Evolutionary conservation across 2,329 filamentous ascomycete species (phyloP).

Genomic region (Penicillium italicum): DNA sequence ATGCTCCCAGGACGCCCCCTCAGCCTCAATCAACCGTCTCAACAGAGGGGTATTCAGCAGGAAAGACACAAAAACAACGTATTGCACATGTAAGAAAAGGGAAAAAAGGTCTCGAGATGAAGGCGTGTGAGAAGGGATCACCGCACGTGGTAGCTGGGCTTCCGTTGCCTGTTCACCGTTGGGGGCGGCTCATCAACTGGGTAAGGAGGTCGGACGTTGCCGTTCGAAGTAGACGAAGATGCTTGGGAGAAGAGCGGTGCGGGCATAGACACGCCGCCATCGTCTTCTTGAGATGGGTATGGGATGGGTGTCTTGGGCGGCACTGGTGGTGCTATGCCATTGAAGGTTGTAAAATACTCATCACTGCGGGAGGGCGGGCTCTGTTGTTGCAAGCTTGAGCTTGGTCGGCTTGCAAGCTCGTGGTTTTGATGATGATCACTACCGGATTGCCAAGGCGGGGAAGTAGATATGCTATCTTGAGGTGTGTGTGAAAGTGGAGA

Average conservation of each 20-base stretch:
- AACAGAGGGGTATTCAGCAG: conserved; percentile 7
- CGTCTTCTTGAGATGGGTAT: conserved; percentile 40
- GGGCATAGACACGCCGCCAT: conserved; percentile 33
- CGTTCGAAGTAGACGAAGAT: conserved; percentile 12
- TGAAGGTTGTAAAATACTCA: conserved; percentile 29
- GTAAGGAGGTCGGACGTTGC: conserved; percentile 61
- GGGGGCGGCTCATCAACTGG: conserved; percentile 79
- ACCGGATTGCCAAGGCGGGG: conserved; percentile 27
- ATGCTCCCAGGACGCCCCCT: neutral
- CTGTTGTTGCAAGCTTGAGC: conserved; percentile 28
- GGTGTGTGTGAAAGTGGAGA: conserved; percentile 21
- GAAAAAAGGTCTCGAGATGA: neutral
- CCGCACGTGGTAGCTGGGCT: conserved; percentile 67
- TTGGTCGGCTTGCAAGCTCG: conserved; percentile 29
- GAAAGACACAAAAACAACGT: conserved; percentile 1
- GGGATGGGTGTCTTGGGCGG: conserved; percentile 74
- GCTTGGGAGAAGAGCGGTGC: conserved; percentile 33
- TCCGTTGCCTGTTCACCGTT: conserved; percentile 77
- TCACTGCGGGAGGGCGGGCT: conserved; percentile 35
- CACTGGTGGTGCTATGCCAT: conserved; percentile 58
- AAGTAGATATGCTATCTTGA: conserved; percentile 24
- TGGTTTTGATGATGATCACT: conserved; percentile 39
- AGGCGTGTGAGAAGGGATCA: conserved; percentile 28
- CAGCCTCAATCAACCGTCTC: conserved; percentile 1
- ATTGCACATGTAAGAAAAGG: neutral